Base-by-base conservation (phyloP, 129 eudicot species). In the carrot (Daucus carota) region DNA sequence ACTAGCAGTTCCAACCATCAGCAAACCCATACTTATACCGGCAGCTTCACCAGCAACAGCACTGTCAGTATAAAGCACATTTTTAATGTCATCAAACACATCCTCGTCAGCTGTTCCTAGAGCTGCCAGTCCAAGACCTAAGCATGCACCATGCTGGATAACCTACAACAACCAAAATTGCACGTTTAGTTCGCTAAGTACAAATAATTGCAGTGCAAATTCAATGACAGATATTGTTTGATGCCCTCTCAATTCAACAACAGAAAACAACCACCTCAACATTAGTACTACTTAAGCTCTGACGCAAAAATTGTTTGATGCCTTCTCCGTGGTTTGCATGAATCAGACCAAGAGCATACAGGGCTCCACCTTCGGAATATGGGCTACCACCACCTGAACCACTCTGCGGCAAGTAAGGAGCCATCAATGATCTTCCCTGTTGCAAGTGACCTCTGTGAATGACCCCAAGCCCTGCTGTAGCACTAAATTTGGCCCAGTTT, bases 1-100 rank as follows among this genome's bases (percentile, higher is more conserved):
- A 81, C 91, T 90, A 44, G 97, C 98, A 24, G 98, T 93, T 66
- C 98, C 98, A 79, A 93, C 97, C 98, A 93, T 88, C 26, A 90
- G 83, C 78, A 93, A 78, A 47, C 98, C 98, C 96, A 93, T 91
- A 81, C 93, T 84, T 46, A 93, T 93, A 50, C 98, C 97, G 28
- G 98, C 97, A 77, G 98, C 98, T 84, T 93, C 98, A 76, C 98
- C 98, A 40, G 98, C 98, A 80, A 93, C 98, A 73, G 97, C 98
- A 80, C 97, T 89, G 85, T 93, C 98, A 2, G 93, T 93, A 77
- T 93, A 93, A 31, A 91, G 89, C 45, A 93, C 96, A 66, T 79
- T 91, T 77, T 94, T 91, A 26, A 94, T 77, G 67, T 94, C 98
- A 47, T 94, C 98, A 70, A 83, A 91, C 14, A 94, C 84, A n/a